Conservation (phyloP, 2,329 filamentous ascomycete species). For the Cryphonectria nitschkei region DNA sequence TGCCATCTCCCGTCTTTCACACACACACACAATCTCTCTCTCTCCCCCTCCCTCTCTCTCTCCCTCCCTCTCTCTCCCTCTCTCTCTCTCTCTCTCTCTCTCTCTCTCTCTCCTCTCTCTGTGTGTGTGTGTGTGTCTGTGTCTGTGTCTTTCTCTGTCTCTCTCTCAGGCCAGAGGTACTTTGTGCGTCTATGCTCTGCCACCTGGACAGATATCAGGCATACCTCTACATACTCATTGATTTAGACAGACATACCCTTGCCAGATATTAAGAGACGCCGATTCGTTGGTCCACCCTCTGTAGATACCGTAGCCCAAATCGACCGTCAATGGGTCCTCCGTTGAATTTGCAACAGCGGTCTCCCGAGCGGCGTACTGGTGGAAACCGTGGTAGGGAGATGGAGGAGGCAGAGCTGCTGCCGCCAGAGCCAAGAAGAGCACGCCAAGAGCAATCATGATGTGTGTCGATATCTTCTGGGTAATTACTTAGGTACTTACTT, state of each 20-base stretch:
- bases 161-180: too few species aligned
- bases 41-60: too few species aligned
- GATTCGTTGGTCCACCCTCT: constrained; percentile 2
- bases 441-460: background rate
- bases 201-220: background rate
- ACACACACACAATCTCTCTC: too few species aligned
- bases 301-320: background rate
- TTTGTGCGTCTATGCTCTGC: background rate
- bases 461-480: too few species aligned
- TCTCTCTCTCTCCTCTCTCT: background rate
- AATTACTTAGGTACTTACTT: too few species aligned
- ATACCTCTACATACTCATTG: background rate
- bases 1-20: background rate
- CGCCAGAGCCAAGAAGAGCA: background rate
- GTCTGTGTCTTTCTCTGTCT: background rate
- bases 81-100: background rate
- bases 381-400: background rate
- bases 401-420: background rate
- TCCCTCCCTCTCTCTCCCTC: background rate
- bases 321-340: background rate
- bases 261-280: background rate
- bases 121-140: background rate
- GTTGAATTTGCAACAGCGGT: background rate
- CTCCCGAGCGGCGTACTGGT: background rate
- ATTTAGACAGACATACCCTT: background rate